These are phyloP conservation scores for Emericellopsis atlantica DNA, from an alignment of 2,329 filamentous ascomycete species.

Conservation along the genomic window DNA sequence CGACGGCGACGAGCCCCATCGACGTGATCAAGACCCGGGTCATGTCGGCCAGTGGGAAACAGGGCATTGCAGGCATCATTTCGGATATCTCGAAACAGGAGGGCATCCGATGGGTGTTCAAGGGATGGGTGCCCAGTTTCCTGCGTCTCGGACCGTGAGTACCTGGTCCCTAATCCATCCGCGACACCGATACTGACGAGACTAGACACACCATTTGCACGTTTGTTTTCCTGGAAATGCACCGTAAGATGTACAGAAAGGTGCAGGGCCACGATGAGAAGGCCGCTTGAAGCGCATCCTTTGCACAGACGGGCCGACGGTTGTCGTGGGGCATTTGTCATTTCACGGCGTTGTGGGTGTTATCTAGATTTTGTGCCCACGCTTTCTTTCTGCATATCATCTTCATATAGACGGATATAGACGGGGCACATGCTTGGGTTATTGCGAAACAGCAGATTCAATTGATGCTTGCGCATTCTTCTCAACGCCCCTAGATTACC, in stretches of 20 bases:
- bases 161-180: background rate
- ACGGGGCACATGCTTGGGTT: no score
- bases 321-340: no score
- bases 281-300: no score
- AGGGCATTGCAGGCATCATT: constrained; percentile 46
- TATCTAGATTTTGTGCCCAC: no score
- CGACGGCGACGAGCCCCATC: constrained; percentile 72
- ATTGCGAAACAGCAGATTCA: no score
- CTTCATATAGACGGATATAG: no score
- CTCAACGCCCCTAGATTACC: no score
- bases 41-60: constrained; percentile 52
- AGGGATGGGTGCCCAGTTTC: constrained; percentile 76
- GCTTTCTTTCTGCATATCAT: no score
- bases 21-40: constrained; percentile 84
- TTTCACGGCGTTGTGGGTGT: no score
- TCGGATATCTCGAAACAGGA: constrained; percentile 56
- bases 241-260: constrained; percentile 63
- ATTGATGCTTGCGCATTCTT: no score
- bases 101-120: constrained; percentile 74
- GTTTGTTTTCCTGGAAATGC: constrained; percentile 76
- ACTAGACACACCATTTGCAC: constrained; percentile 70
- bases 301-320: no score
- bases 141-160: constrained; percentile 51
- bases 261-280: constrained; percentile 24
- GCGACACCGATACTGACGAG: background rate